phyloP scores from a whole-genome alignment of 352 stramenopile species.

The Peronospora tabacina region DNA sequence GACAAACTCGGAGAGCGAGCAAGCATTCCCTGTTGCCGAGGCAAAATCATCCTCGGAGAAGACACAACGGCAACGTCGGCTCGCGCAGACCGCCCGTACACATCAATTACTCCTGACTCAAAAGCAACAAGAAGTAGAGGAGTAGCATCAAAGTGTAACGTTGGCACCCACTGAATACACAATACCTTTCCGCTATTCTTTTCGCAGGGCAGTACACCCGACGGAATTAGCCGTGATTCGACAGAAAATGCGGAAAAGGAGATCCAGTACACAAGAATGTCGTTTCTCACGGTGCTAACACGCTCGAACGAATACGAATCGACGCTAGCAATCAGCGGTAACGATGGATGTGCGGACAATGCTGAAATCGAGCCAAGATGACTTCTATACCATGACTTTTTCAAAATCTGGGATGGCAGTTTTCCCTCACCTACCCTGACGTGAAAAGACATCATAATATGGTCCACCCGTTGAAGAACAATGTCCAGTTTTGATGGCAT shows the following conservation, averaged over 20 bases:
- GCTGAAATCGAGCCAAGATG: constrained; percentile 61
- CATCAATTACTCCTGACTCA: constrained; percentile 44
- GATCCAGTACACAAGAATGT: constrained; percentile 80
- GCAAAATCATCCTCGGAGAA: constrained; percentile 32
- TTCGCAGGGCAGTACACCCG: constrained; percentile 53
- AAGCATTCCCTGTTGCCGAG: constrained; percentile 14
- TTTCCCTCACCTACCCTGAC: constrained; percentile 40
- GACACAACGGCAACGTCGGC: constrained; percentile 48
- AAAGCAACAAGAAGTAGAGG: constrained; percentile 65
- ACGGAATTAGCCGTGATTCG: constrained; percentile 70
- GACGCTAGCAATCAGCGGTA: constrained; percentile 67
- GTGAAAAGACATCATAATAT: constrained; percentile 72
- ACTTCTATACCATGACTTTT: constrained; percentile 76
- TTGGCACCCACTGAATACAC: constrained; percentile 78
- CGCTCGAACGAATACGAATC: constrained; percentile 27
- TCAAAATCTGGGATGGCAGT: constrained; percentile 43
- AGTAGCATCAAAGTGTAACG: constrained; percentile 71
- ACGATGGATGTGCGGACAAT: constrained; percentile 64
- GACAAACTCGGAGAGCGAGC: constrained; percentile 42
- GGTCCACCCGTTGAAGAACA: constrained; percentile 61
- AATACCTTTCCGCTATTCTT: constrained; percentile 41
- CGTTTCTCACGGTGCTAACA: constrained; percentile 23
- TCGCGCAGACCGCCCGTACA: constrained; percentile 53
- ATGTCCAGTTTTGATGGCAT: constrained; percentile 69
- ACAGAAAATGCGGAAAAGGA: constrained; percentile 79